Evolutionary conservation across 1,284 basidiomycete genomes (phyloP).

Genomic region (Inonotus hispidus): DNA sequence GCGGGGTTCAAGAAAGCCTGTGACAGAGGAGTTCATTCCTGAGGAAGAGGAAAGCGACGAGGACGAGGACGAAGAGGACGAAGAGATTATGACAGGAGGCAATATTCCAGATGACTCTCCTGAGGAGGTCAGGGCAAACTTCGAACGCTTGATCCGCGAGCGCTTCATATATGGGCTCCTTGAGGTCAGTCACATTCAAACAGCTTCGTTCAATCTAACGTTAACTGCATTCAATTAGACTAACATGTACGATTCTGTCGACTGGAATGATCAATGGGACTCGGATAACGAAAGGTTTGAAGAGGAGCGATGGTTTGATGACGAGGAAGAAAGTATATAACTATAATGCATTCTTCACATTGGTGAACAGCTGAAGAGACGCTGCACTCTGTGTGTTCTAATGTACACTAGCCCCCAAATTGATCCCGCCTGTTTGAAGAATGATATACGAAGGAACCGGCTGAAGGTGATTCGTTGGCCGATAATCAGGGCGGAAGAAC

Average conservation of each 20-base stretch:
- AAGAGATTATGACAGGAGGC: constrained; percentile 25
- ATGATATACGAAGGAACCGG: too few relatives aligned
- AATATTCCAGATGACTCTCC: constrained; percentile 36
- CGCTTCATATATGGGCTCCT: constrained; percentile 71
- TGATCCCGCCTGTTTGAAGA: too few relatives aligned
- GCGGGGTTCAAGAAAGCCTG: constrained; percentile 40
- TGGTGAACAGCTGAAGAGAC: not conserved
- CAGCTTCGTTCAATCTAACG: not conserved
- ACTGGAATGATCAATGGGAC: constrained; percentile 73
- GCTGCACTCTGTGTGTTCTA: too few relatives aligned
- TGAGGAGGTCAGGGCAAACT: constrained; percentile 42
- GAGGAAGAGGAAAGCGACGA: constrained; percentile 60
- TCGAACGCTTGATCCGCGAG: constrained; percentile 59
- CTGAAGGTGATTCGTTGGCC: too few relatives aligned
- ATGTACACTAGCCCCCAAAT: too few relatives aligned
- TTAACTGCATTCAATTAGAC: constrained; percentile 37
- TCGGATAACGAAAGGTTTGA: constrained; percentile 51
- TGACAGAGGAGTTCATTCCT: constrained; percentile 45
- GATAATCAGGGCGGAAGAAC: too few relatives aligned
- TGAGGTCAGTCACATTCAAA: constrained; percentile 43
- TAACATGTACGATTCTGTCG: constrained; percentile 64
- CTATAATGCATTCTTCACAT: not conserved
- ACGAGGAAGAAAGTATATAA: constrained; percentile 46
- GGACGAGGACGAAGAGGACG: constrained; percentile 49
- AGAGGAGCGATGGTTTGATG: constrained; percentile 74